These are phyloP conservation scores for Beta vulgaris DNA, from an alignment of 148 eudicot species.

Conservation along the genomic window DNA sequence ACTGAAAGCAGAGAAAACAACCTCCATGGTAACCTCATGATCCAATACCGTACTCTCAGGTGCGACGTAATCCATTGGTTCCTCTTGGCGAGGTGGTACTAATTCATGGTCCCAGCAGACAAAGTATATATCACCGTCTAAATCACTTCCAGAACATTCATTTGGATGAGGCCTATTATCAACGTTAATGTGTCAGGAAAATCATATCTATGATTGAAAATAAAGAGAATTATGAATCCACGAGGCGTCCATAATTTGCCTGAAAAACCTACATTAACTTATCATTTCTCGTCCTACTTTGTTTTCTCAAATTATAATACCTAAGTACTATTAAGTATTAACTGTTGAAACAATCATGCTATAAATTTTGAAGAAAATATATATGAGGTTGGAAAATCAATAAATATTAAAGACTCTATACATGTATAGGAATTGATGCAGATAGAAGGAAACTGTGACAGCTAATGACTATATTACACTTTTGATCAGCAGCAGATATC, in stretches of 20 bases:
- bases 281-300: neutral
- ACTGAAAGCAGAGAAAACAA: conserved; percentile 17
- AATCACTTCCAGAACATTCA: conserved; percentile 98
- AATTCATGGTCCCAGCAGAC: conserved; percentile 86
- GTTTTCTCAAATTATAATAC: neutral
- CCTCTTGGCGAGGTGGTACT: conserved; percentile 51
- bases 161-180: conserved; percentile 82
- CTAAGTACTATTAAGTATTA: too few species aligned
- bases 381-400: too few species aligned
- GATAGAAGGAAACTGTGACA: neutral
- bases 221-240: neutral
- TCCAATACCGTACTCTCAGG: conserved; percentile 42
- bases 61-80: conserved; percentile 74
- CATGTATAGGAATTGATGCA: neutral
- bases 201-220: neutral
- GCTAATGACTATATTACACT: neutral
- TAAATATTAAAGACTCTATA: neutral
- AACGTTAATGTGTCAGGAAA: neutral
- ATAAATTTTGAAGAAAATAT: neutral
- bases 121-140: conserved; percentile 91
- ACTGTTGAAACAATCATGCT: neutral
- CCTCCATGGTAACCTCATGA: conserved; percentile 79
- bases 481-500: neutral
- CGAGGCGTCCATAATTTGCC: neutral
- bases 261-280: neutral